These are phyloP conservation scores for Ophiostoma ulmi DNA, from an alignment of 2,329 filamentous ascomycete species.

Conservation along the genomic window DNA sequence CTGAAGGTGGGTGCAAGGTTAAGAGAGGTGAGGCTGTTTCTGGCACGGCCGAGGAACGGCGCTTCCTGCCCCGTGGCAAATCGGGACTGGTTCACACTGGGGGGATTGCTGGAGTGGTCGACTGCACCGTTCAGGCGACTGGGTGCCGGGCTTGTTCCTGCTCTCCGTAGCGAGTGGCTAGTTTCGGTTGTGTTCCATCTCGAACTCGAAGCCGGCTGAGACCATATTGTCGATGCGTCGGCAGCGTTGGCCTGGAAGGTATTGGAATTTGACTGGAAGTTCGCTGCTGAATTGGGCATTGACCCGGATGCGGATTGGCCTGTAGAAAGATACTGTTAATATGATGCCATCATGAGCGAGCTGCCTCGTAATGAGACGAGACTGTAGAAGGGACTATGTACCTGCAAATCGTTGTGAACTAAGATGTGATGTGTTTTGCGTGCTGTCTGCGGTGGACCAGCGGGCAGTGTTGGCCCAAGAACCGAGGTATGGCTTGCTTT, in stretches of 20 bases:
- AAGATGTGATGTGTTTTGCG: not conserved
- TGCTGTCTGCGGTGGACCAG: not conserved
- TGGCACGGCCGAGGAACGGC: not conserved
- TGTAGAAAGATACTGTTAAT: not conserved
- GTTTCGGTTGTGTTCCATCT: conserved; percentile 10
- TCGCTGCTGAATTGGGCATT: not conserved
- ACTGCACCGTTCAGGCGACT: not conserved
- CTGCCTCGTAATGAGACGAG: not conserved
- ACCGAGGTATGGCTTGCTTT: not conserved
- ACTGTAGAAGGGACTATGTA: not conserved
- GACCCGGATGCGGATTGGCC: not conserved
- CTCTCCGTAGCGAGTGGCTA: conserved; percentile 4
- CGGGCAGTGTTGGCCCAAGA: not conserved
- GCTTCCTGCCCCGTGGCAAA: not conserved
- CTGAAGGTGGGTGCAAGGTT: not conserved
- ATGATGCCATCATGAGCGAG: not conserved
- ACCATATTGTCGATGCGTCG: conserved; percentile 12
- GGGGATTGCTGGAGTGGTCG: not conserved
- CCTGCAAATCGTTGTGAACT: not conserved
- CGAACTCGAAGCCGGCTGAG: not conserved
- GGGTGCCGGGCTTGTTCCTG: conserved; percentile 11
- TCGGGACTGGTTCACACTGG: not conserved
- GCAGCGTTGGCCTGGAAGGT: not conserved
- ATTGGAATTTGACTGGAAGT: not conserved
- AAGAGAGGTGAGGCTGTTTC: conserved; percentile 12